Base-by-base conservation (phyloP, 495 filamentous ascomycete species). In the Coniosporium apollinis region DNA sequence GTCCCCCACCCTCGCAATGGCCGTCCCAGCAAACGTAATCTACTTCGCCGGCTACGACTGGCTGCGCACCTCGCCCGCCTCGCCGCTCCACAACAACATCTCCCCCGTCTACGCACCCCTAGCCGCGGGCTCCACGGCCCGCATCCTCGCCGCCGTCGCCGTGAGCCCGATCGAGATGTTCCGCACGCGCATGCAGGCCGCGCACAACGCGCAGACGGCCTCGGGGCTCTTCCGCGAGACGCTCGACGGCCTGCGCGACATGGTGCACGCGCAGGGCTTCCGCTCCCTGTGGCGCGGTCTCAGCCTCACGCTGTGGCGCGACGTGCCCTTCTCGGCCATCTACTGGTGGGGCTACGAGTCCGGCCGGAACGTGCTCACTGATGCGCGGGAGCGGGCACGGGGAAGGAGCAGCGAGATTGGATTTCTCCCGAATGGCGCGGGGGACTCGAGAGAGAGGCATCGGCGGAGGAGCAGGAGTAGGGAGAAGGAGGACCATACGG, bases 21-120 rank as follows among this genome's bases (percentile, higher is more conserved):
- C 87, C 2, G 71, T 97, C 20, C 89, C 89, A 0, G 83, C 72
- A 22, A 97, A 97, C 55, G 86, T 97, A 41, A 96, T 97, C 40
- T 97, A 97, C 57, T 94, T 94, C 47, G 87, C 89, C 21, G 89
- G 87, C n/a, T 97, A 97, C 54, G 89, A 97, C 48, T 89, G 81
- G 74, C 58, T 97, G 40, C 76, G 89, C 10, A 74, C 60, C 16
- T 79, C 78, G 48, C 59, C 64, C 1, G 53, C 55, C 24, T 84
- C 77, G 36, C 85, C 82, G 0, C 66, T 94, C 41, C 63, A 65
- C 31, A 61, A 59, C 20, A 33, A 61, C 18, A 48, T 82, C 3
- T 58, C 65, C 8, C 79, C 82, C 38, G 46, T 54, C 2, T 86
- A 79, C 52, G 72, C 78, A 2, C 84, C 89, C 1, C 65, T 96